phyloP scores from a whole-genome alignment of 169 alveolate species.

The Plasmodium malariae region DNA sequence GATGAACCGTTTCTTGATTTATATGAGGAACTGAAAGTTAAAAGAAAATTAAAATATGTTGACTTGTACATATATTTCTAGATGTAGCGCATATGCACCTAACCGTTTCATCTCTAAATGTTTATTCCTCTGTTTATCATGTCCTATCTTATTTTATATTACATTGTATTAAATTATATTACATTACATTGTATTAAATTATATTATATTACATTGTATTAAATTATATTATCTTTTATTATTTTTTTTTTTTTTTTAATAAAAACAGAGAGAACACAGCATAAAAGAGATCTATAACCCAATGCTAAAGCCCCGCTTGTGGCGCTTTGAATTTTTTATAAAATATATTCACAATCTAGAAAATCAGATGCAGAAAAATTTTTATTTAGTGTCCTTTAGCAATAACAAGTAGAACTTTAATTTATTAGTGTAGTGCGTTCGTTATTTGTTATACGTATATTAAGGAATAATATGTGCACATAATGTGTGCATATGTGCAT shows the following conservation, averaged over 20 bases:
- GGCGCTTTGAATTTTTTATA: slow-evolving; percentile 77
- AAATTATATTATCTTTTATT: not conserved
- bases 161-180: not conserved
- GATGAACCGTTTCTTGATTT: slow-evolving; percentile 75
- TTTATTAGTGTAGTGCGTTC: too few species aligned
- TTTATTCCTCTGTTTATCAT: not conserved
- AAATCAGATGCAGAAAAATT: slow-evolving; percentile 48
- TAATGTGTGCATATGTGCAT: not conserved
- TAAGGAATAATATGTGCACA: too few species aligned
- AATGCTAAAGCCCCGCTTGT: slow-evolving; percentile 66
- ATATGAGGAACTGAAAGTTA: slow-evolving; percentile 72
- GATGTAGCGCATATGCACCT: not conserved
- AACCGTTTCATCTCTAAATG: not conserved
- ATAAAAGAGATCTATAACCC: slow-evolving; percentile 73
- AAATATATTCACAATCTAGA: slow-evolving; percentile 71
- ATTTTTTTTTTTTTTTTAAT: not conserved
- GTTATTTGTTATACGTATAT: too few species aligned
- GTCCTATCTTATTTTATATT: not conserved
- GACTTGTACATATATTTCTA: not conserved
- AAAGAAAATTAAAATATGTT: not conserved
- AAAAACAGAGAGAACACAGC: slow-evolving; percentile 58
- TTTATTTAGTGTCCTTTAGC: slow-evolving; percentile 70
- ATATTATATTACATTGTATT: not conserved
- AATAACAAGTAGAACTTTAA: slow-evolving; percentile 33
- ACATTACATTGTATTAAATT: too few species aligned